A percentile compares a stretch with the other conserved stretches of the same genome.
These are phyloP conservation scores for Hypomyces perniciosus DNA, from an alignment of 2,329 filamentous ascomycete species.

Conservation along the genomic window DNA sequence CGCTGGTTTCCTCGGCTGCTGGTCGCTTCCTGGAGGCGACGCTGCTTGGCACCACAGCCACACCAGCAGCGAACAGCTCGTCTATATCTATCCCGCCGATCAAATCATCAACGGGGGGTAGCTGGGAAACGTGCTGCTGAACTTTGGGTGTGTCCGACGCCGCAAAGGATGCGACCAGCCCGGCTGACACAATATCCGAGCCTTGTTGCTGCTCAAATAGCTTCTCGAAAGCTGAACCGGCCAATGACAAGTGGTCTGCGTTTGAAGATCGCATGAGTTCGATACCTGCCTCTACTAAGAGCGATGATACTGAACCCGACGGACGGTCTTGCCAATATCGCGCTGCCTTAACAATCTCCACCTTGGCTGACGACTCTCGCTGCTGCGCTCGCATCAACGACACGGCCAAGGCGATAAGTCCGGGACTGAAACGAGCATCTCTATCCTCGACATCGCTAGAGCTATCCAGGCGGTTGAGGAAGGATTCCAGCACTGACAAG, in stretches of 20 bases:
- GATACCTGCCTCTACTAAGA: constrained; percentile 76
- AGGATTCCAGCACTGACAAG: constrained; percentile 66
- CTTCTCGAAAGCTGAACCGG: constrained; percentile 71
- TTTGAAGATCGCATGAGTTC: constrained; percentile 73
- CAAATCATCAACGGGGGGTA: constrained; percentile 59
- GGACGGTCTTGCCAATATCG: constrained; percentile 68
- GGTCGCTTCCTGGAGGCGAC: constrained; percentile 44
- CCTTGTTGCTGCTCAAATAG: constrained; percentile 60
- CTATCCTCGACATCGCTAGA: constrained; percentile 50
- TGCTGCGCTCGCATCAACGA: constrained; percentile 73
- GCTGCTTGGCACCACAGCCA: constrained; percentile 38
- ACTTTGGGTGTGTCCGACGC: constrained; percentile 52
- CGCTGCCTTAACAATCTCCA: constrained; percentile 72
- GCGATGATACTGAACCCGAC: constrained; percentile 43
- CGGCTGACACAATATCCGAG: constrained; percentile 68
- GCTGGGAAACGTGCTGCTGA: constrained; percentile 46
- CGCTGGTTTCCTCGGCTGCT: constrained; percentile 25
- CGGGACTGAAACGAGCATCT: constrained; percentile 75
- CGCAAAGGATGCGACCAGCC: constrained; percentile 78
- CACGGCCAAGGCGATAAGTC: constrained; percentile 73
- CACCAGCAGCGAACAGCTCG: constrained; percentile 59
- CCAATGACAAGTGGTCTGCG: constrained; percentile 59
- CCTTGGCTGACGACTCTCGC: constrained; percentile 64
- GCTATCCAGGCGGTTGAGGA: constrained; percentile 65
- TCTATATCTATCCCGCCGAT: constrained; percentile 55